These are phyloP conservation scores for Calonectria montana DNA, from an alignment of 2,329 filamentous ascomycete genomes.

Conservation along the genomic window DNA sequence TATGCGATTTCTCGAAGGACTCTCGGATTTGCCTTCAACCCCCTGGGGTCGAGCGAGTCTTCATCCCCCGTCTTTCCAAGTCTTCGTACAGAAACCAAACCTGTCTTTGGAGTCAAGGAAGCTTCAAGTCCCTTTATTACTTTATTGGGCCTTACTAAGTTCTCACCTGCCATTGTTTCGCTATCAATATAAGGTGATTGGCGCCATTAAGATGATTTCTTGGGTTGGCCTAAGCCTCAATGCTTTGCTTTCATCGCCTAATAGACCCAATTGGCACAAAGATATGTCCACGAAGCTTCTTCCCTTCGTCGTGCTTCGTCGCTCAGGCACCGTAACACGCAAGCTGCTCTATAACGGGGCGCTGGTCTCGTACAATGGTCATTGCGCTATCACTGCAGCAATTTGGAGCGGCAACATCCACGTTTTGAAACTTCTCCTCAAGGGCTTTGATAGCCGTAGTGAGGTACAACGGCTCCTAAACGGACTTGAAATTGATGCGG, in stretches of 20 bases:
- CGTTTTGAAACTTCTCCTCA: not conserved
- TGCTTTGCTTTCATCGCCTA: not conserved
- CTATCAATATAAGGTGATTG: not conserved
- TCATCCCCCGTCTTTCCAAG: not conserved
- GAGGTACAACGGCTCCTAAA: not conserved
- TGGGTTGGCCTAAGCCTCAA: not conserved
- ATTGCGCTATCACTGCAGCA: not conserved
- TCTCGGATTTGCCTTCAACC: not conserved
- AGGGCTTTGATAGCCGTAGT: not conserved
- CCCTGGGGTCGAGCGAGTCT: not conserved
- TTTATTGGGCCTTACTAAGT: not conserved
- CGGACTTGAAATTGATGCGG: not conserved
- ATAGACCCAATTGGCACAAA: not conserved
- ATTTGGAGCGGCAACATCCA: not conserved
- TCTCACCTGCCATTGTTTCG: not conserved
- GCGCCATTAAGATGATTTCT: not conserved
- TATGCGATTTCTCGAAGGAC: not conserved
- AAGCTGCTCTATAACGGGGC: not conserved
- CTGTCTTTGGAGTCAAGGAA: not conserved
- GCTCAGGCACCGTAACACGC: not conserved
- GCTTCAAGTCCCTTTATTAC: not conserved
- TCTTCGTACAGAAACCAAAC: too few relatives aligned
- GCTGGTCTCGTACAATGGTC: not conserved
- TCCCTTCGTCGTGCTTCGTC: not conserved
- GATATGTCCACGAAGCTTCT: not conserved